Evolutionary conservation across 2,329 filamentous ascomycete species (phyloP), one percentile per base, ranked within the genome.

Genomic region (Penicillium sp.): DNA sequence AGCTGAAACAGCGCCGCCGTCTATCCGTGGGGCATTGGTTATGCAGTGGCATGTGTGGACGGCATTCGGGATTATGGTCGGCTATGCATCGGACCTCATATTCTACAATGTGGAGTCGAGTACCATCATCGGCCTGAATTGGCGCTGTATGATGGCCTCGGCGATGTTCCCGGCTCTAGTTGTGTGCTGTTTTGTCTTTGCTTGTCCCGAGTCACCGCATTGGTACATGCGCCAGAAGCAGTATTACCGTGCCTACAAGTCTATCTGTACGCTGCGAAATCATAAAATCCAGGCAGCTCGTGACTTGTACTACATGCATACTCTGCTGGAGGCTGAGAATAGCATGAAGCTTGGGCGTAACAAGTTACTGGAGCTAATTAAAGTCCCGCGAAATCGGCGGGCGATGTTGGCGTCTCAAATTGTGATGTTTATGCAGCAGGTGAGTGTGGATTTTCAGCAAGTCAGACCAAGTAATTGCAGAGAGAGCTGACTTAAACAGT

Each of bases 11-110:
- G 83, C 86, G 0, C 89, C 89, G 0, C 85, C 88, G 1, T 72
- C 75, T 5, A 86, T 91, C 53, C 84, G 89, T 68, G 88, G 89
- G 61, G 89, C 87, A 8, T 78, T 94, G 18, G 89, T 92, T 60
- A 93, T 93, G 89, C 86, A 86, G 60, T 93, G 89, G 89, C 87
- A 92, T 74, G 79, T 79, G 74, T 81, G 75, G 74, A 77, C 75
- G 5, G 78, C 76, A 0, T 79, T 80, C 56, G 79, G 79, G 13
- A 80, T 80, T 57, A 77, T 81, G 80, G 72, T 75, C 16, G 85
- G 85, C 16, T 88, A 82, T 67, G 80, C 79, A 7, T 83, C 80
- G 45, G 84, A 86, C 64, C 74, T 88, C 29, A 83, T 82, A 8
- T 86, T 88, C 66, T 86, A 82, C 67, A 73, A 81, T 51, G 83